Conservation (phyloP, 2,329 filamentous ascomycete genomes). For the Microcyclosporella mali region DNA sequence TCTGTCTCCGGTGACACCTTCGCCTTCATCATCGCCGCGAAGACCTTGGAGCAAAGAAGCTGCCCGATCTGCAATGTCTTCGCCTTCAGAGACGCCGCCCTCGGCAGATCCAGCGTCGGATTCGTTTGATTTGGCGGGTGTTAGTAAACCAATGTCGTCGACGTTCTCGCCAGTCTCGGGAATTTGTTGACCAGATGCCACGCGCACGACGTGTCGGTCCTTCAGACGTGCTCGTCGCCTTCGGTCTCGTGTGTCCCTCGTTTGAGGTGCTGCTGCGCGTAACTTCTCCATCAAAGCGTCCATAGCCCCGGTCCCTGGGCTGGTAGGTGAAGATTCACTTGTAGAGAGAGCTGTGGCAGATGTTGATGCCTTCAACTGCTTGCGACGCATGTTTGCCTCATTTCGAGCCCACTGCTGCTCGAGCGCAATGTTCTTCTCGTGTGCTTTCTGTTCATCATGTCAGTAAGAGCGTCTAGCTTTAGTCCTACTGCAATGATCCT, state of each 20-base stretch:
- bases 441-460: constrained; percentile 58
- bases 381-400: constrained; percentile 88
- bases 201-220: constrained; percentile 81
- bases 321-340: constrained; percentile 37
- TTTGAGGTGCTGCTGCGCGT: constrained; percentile 83
- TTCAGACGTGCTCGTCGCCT: constrained; percentile 81
- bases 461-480: not conserved
- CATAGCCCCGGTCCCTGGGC: constrained; percentile 80
- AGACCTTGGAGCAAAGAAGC: constrained; percentile 79
- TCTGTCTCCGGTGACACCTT: constrained; percentile 50
- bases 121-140: constrained; percentile 23
- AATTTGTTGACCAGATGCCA: constrained; percentile 85
- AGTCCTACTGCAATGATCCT: constrained; percentile 22
- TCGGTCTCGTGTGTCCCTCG: constrained; percentile 81
- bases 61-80: constrained; percentile 80
- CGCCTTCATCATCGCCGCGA: constrained; percentile 58
- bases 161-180: constrained; percentile 51
- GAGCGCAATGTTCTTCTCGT: constrained; percentile 78
- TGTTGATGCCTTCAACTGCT: constrained; percentile 59
- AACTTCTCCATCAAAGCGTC: constrained; percentile 92
- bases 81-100: constrained; percentile 40
- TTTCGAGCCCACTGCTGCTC: constrained; percentile 81
- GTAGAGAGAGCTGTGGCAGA: constrained; percentile 23
- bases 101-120: constrained; percentile 21
- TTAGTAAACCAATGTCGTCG: constrained; percentile 26